phyloP scores from a whole-genome alignment of 176 grass and related monocot species.

The Avena atlantica region DNA sequence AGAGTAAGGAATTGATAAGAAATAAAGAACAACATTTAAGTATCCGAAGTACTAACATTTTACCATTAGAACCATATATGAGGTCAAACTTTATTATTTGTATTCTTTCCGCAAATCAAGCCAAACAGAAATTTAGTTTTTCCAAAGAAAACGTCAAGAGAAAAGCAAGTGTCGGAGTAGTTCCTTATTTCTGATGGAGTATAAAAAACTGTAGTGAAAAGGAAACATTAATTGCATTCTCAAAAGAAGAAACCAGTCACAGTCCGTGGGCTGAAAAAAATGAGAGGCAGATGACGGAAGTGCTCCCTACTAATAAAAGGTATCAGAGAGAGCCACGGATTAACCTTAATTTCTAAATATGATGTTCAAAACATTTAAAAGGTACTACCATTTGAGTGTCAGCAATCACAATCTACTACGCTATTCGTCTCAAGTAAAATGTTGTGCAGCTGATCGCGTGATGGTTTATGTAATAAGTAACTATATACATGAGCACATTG shows the following conservation, averaged over 20 bases:
- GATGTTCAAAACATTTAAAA: background rate
- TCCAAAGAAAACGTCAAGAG: background rate
- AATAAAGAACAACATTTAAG: slow-evolving; percentile 16
- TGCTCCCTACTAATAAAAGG: slow-evolving; percentile 10
- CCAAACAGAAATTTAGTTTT: background rate
- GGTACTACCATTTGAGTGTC: slow-evolving; percentile 12
- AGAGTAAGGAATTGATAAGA: slow-evolving; percentile 42
- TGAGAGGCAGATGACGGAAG: slow-evolving; percentile 8
- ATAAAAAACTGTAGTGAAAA: background rate
- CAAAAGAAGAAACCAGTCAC: slow-evolving; percentile 26
- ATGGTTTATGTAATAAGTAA: slow-evolving; percentile 24
- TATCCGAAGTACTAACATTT: background rate
- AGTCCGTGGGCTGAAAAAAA: background rate
- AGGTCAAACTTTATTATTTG: background rate
- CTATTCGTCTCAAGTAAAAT: slow-evolving; percentile 37
- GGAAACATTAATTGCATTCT: background rate
- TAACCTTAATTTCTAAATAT: background rate
- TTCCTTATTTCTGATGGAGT: slow-evolving; percentile 25
- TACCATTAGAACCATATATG: background rate
- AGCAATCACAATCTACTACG: background rate
- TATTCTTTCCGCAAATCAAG: slow-evolving; percentile 1
- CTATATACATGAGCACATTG: background rate
- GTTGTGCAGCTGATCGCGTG: slow-evolving; percentile 24
- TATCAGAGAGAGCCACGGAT: background rate
- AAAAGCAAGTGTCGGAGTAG: background rate